Base-by-base conservation (phyloP, 768 basidiomycete genomes). In the Kwoniella bestiolae region DNA sequence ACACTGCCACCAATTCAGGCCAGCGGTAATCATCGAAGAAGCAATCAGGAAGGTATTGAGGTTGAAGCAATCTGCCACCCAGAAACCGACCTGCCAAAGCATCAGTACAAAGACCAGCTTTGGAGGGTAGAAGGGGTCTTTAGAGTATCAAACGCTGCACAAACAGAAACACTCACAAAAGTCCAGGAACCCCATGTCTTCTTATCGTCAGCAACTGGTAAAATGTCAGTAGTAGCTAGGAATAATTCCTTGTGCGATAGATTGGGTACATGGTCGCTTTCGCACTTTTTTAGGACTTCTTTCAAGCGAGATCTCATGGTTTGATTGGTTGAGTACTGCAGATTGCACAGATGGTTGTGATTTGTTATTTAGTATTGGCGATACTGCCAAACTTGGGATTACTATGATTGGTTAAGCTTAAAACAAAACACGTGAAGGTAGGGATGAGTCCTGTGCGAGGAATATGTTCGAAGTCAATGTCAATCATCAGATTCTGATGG, bases 51-150 rank as follows among this genome's bases (percentile, higher is more conserved):
- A 81, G 0, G 80, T 79, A 68, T 76, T 78, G 51, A 79, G 44
- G 66, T 79, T 79, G 72, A 78, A 91, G 70, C 86, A 86, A 81
- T 91, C 90, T 35, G 89, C 89, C 46, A 91, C 85, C 90, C 89
- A 91, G 82, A 88, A 89, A 41, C 47, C 58, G 16, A 66, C 73
- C 71, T 72, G 41, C 50, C 14, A 7, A 60, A 16, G 28, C 12
- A 32, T 29, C 16, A 57, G 16, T 38, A 11, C 55, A n/a, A n/a
- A 41, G 3, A 9, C 7, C 56, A 58, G 34, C 38, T 5, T 32
- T 14, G 14, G 44, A 26, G n/a, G 31, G n/a, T 32, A 21, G 29
- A 16, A 56, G 16, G 7, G 0, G 11, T 26, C 23, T 16, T 28
- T 14, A 51, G 7, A 28, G 5, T 4, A 26, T 26, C 29, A 28